Percentiles rank a stretch among this genome's conserved stretches.
These are phyloP conservation scores for Neurospora tetraspora DNA, from an alignment of 495 filamentous ascomycete genomes.

Conservation along the genomic window DNA sequence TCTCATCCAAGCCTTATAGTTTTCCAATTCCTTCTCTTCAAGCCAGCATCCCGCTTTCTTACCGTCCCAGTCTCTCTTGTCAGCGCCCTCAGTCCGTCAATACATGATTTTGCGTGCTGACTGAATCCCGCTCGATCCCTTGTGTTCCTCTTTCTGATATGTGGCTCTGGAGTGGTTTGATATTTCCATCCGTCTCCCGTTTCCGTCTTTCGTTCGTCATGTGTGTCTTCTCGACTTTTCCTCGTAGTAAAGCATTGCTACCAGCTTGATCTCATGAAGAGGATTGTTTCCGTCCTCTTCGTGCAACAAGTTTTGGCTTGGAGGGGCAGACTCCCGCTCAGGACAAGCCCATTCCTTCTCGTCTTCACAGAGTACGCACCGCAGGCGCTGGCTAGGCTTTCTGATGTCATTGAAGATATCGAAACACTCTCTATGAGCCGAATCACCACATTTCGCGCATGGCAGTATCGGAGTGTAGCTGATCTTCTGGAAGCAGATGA, in stretches of 20 bases:
- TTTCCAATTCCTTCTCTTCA: not conserved
- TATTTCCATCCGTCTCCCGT: not conserved
- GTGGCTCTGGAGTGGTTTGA: not conserved
- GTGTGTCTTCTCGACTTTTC: not conserved
- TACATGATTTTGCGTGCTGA: not conserved
- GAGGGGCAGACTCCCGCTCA: not conserved
- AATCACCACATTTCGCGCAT: not conserved
- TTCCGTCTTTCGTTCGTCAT: not conserved
- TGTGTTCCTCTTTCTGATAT: not conserved
- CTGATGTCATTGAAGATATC: not conserved
- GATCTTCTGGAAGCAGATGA: not conserved
- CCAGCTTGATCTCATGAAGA: not conserved
- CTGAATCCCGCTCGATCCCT: not conserved
- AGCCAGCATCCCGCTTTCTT: not conserved
- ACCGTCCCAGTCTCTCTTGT: not conserved
- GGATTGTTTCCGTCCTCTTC: not conserved
- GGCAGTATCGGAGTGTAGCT: not conserved
- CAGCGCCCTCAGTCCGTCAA: not conserved
- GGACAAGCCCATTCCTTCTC: not conserved
- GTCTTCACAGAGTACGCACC: not conserved
- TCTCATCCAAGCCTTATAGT: not conserved
- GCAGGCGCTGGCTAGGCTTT: not conserved
- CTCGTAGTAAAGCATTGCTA: not conserved
- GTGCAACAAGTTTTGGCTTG: not conserved
- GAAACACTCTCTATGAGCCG: not conserved